Evolutionary conservation across 306 rosid genomes (phyloP), one percentile per base, ranked within the genome.

Genomic region (Amphicarpaea edgeworthii): DNA sequence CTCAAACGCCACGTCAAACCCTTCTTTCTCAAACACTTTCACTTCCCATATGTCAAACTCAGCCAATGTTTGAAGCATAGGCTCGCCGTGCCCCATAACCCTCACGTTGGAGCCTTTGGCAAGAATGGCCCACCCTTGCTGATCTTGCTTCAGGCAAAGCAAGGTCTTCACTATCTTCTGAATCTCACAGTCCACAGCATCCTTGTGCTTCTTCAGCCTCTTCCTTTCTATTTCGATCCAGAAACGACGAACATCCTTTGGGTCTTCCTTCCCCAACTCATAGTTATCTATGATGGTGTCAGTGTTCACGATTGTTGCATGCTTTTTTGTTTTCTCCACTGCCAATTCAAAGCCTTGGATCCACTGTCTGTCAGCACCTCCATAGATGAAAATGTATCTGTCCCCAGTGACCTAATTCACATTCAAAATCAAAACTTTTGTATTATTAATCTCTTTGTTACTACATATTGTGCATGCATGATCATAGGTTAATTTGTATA

Each of bases 211-310:
- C 57, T 75, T 81, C 14, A 75, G 84, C 15, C 32, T 68, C 81
- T 81, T 81, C 60, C 81, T 81, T 20, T 81, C 84, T 38, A 81
- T 60, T 68, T 75, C 84, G 21, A 81, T 81, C 84, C 84, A 81
- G 47, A 81, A 81, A 59, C 84, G 84, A 38, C 72, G 84, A 50
- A 75, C 58, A 14, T 60, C 16, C 20, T 42, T 75, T 0, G 81
- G 60, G 0, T 81, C 77, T 1, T 68, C 59, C 46, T 60, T 81
- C 20, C 84, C 84, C 60, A 81, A 7, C 2, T 81, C 61, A 41
- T 81, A 75, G 37, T 49, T 49, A 12, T 81, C 84, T 60, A 81
- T 75, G 50, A 81, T 61, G 9, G 60, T 76, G 40, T 81, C 84
- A 40, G 77, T 75, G 9, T 76, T 61, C 12, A 15, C 8, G 59